Evolutionary conservation across 1,284 basidiomycete species (phyloP).

Genomic region (Puccinia triticina): DNA sequence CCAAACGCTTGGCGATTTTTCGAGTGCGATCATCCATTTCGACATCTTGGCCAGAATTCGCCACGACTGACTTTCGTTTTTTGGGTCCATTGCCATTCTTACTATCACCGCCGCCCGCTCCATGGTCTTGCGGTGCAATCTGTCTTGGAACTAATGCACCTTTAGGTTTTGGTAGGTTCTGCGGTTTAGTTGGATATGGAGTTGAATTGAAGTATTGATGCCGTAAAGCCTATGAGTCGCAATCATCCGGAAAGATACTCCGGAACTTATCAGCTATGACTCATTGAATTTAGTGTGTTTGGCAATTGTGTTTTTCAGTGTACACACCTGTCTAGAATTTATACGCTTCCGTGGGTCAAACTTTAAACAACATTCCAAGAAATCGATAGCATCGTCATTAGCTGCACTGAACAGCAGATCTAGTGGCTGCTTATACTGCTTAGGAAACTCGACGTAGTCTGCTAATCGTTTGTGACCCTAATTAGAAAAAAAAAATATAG

Average conservation of each 20-base stretch:
- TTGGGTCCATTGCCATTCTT: constrained; percentile 32
- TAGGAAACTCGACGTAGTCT: constrained; percentile 79
- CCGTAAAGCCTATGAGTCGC: constrained; percentile 67
- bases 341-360: constrained; percentile 86
- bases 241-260: neutral
- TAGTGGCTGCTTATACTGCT: constrained; percentile 78
- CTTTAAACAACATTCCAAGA: constrained; percentile 75
- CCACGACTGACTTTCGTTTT: constrained; percentile 33
- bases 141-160: constrained; percentile 65
- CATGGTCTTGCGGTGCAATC: constrained; percentile 66
- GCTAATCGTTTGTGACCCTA: constrained; percentile 87
- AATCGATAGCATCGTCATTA: constrained; percentile 79
- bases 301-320: constrained; percentile 20
- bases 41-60: neutral
- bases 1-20: constrained; percentile 48
- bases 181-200: constrained; percentile 78
- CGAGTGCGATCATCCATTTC: constrained; percentile 42
- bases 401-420: constrained; percentile 88
- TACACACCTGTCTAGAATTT: constrained; percentile 71
- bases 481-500: constrained; percentile 45
- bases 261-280: neutral
- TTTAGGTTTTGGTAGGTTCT: constrained; percentile 76
- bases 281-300: neutral
- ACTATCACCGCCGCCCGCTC: constrained; percentile 42
- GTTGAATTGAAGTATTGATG: constrained; percentile 77